Conservation (phyloP, 495 filamentous ascomycete genomes). For the Jackrogersella multiformis region DNA sequence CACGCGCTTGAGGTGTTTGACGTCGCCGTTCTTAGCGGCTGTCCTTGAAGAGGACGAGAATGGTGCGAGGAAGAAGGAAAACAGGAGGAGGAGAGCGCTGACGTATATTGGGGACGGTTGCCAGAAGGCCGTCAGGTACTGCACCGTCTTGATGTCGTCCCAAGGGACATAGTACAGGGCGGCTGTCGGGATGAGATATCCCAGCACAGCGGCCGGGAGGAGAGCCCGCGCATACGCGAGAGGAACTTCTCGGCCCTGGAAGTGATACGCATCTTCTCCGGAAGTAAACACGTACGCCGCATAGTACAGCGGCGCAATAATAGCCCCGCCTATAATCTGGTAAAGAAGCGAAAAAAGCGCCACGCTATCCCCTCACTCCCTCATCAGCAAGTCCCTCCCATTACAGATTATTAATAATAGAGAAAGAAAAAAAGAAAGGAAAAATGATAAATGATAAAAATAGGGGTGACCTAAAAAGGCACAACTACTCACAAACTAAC, state of each 20-base stretch:
- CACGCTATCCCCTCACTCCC: constrained; percentile 4
- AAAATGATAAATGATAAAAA: too few relatives aligned
- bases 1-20: constrained; percentile 41
- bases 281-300: constrained; percentile 44
- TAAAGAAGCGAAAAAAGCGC: constrained; percentile 44
- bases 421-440: not conserved
- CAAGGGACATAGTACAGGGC: constrained; percentile 47
- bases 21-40: constrained; percentile 21
- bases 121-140: constrained; percentile 48
- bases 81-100: constrained; percentile 35
- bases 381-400: not conserved
- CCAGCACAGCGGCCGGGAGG: constrained; percentile 45
- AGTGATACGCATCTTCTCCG: constrained; percentile 33
- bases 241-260: constrained; percentile 44
- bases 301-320: constrained; percentile 53
- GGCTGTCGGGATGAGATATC: constrained; percentile 48
- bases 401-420: not conserved
- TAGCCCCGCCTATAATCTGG: constrained; percentile 48
- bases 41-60: not conserved
- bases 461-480: not conserved
- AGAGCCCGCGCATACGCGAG: constrained; percentile 43
- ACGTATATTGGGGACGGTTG: constrained; percentile 50
- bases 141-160: constrained; percentile 33
- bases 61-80: constrained; percentile 11
- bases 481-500: constrained; percentile 44